Evolutionary conservation across 2,329 filamentous ascomycete genomes (phyloP).

Genomic region (Exophiala viscosa): DNA sequence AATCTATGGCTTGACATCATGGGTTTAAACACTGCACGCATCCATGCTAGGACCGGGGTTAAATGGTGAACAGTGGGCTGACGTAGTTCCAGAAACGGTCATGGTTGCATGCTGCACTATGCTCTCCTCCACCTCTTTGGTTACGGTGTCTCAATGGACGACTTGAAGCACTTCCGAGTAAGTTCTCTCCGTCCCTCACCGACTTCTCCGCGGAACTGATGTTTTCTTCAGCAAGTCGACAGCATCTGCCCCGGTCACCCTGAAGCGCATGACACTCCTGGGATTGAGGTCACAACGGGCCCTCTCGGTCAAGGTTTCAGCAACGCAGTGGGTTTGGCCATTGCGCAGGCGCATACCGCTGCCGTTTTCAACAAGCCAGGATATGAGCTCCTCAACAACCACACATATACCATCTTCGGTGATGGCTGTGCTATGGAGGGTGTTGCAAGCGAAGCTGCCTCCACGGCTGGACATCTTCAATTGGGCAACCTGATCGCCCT

Average conservation of each 20-base stretch:
- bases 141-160: slow-evolving; percentile 79
- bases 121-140: slow-evolving; percentile 95
- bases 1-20: too few relatives aligned
- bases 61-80: slow-evolving; percentile 2
- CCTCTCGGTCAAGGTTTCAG: slow-evolving; percentile 95
- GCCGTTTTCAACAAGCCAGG: slow-evolving; percentile 95
- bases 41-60: too few relatives aligned
- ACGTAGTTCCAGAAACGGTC: slow-evolving; percentile 70
- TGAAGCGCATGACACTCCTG: slow-evolving; percentile 92
- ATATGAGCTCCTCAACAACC: slow-evolving; percentile 87
- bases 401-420: slow-evolving; percentile 95
- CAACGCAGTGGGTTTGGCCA: slow-evolving; percentile 96
- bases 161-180: slow-evolving; percentile 95
- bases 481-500: slow-evolving; percentile 95
- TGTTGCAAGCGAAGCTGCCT: slow-evolving; percentile 87
- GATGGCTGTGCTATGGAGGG: slow-evolving; percentile 99
- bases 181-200: slow-evolving; percentile 47
- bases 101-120: slow-evolving; percentile 99
- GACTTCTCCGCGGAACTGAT: slow-evolving; percentile 37
- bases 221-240: slow-evolving; percentile 56
- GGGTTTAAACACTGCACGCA: too few relatives aligned
- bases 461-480: slow-evolving; percentile 91
- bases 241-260: slow-evolving; percentile 93
- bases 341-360: slow-evolving; percentile 87
- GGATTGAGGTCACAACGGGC: slow-evolving; percentile 96